Evolutionary conservation across 345 rosid genomes (phyloP), one percentile per base, ranked within the genome.

Genomic region (Erucastrum elatum): DNA sequence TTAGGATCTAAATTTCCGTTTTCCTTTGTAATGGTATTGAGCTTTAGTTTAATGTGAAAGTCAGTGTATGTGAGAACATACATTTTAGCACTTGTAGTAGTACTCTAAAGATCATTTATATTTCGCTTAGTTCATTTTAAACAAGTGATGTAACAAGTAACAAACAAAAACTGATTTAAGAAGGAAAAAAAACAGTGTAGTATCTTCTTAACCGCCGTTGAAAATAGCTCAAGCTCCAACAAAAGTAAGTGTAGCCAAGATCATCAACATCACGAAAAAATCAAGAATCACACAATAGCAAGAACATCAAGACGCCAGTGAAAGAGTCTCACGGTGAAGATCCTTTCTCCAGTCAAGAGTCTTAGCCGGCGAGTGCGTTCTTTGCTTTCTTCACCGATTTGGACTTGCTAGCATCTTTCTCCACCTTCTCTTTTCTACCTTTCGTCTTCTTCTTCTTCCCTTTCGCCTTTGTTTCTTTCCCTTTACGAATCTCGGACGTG

Each of bases 321-420:
- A 68, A 58, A 67, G 71, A 4, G 4, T 77, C 21, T 21, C 21
- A 21, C 21, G 21, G 21, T 21, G 21, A 21, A 21, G 21, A 21
- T 21, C 21, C 21, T 21, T 21, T 21, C 21, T 21, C 21, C 21
- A 21, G 21, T 21, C 21, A 21, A 21, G 21, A 21, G 21, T 21
- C 21, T 21, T 69, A 70, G 6, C 68, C 77, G 30, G 73, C 31
- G 66, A 65, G 66, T 49, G 80, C 12, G 26, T 53, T n/a, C 26
- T 59, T 70, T 30, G 60, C 0, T 71, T 66, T 35, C 2, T 39
- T 68, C 72, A 29, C 55, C 51, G 64, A 31, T n/a, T 68, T 71
- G 0, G 8, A 13, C 59, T 46, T 46, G 5, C n/a, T 68, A 0
- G 6, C 4, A 4, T 49, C 37, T 49, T 49, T 68, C 39, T 49